phyloP scores from a whole-genome alignment of 1,139 yeast genomes.

The Hyphopichia wangnamkhiaoensis region DNA sequence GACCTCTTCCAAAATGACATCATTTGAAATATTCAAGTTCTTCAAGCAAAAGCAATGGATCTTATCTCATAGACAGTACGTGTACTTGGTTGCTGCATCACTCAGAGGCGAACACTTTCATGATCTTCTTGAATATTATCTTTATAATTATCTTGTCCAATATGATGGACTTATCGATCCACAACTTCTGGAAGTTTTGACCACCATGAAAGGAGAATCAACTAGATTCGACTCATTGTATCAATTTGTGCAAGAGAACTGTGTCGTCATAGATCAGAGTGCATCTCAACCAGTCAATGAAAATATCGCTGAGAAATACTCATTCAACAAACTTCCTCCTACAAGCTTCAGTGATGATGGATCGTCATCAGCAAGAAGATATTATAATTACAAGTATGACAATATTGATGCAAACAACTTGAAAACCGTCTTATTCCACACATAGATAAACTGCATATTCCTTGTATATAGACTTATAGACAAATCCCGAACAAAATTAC shows the following conservation, averaged over 20 bases:
- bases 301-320: not conserved
- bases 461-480: not conserved
- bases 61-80: slow-evolving; percentile 19
- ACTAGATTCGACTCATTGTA: not conserved
- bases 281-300: no score
- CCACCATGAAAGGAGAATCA: not conserved
- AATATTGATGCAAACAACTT: not conserved
- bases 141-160: slow-evolving; percentile 26
- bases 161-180: slow-evolving; percentile 13
- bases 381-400: slow-evolving; percentile 1
- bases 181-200: slow-evolving; percentile 14
- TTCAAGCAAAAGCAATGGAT: slow-evolving; percentile 13
- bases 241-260: slow-evolving; percentile 6
- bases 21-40: slow-evolving; percentile 24
- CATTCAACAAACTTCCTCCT: not conserved
- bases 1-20: slow-evolving; percentile 29
- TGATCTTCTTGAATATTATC: slow-evolving; percentile 27
- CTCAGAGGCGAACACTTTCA: slow-evolving; percentile 26
- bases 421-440: not conserved
- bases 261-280: not conserved
- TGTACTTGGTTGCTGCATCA: slow-evolving; percentile 26
- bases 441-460: not conserved
- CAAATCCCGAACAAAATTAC: no score
- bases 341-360: not conserved
- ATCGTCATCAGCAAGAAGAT: not conserved